phyloP scores from a whole-genome alignment of 805 yeast species.

The Lipomyces spencermartinsiae region DNA sequence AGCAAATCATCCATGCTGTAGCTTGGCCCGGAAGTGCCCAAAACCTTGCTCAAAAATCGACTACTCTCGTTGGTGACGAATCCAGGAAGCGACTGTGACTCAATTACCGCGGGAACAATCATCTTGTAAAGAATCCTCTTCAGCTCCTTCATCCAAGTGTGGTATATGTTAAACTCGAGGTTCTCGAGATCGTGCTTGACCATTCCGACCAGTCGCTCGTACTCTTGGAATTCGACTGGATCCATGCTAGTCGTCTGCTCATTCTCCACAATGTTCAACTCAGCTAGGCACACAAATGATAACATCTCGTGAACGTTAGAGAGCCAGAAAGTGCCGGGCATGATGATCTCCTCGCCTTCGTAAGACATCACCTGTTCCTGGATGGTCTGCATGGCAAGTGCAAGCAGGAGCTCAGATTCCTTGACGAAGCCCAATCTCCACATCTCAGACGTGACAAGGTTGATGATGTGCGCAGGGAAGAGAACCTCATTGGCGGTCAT shows the following conservation, averaged over 20 bases:
- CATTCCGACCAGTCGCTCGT: constrained; percentile 84
- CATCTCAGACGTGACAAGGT: constrained; percentile 92
- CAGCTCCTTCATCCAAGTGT: constrained; percentile 96
- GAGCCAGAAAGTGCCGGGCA: constrained; percentile 96
- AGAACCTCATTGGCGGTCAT: constrained; percentile 87
- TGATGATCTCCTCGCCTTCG: constrained; percentile 84
- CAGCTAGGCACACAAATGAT: constrained; percentile 94
- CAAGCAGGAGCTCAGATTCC: constrained; percentile 88
- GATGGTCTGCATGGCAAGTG: constrained; percentile 84
- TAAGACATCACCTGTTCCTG: constrained; percentile 81
- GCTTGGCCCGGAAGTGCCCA: constrained; percentile 61
- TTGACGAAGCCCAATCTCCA: constrained; percentile 95
- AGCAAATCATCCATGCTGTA: constrained; percentile 94
- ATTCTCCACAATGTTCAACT: constrained; percentile 84
- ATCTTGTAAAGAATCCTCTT: constrained; percentile 88
- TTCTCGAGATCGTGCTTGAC: constrained; percentile 94
- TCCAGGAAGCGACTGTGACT: constrained; percentile 95
- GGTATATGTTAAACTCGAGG: constrained; percentile 89
- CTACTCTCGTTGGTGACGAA: constrained; percentile 85
- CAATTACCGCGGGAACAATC: constrained; percentile 92
- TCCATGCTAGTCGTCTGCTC: constrained; percentile 85
- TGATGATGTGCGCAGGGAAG: constrained; percentile 94
- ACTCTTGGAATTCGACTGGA: constrained; percentile 87
- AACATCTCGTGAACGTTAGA: constrained; percentile 94
- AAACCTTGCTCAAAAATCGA: constrained; percentile 83